Evolutionary conservation across 805 yeast species (phyloP).

Genomic region (Saturnispora ahearnii): DNA sequence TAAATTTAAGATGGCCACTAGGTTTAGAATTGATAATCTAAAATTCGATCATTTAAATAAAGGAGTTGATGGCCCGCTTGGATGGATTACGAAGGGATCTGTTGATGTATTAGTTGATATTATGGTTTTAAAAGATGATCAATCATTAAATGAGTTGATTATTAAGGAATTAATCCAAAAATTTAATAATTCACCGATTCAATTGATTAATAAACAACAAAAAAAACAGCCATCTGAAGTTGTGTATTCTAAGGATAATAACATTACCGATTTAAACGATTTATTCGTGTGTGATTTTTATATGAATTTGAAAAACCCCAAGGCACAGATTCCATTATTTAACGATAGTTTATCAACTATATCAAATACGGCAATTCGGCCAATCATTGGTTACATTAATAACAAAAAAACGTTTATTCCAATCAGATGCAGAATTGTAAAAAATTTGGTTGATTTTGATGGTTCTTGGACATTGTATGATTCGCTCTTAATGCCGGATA

Average conservation of each 20-base stretch:
- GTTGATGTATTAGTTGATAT: slow-evolving; percentile 93
- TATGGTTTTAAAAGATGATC: slow-evolving; percentile 51
- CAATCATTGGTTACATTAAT: slow-evolving; percentile 92
- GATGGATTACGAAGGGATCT: slow-evolving; percentile 90
- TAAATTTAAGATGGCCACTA: slow-evolving; percentile 43
- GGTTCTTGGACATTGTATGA: slow-evolving; percentile 97
- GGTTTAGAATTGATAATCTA: slow-evolving; percentile 77
- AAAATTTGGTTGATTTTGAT: slow-evolving; percentile 72
- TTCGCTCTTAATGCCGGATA: slow-evolving; percentile 81
- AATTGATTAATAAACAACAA: background rate
- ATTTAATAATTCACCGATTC: slow-evolving; percentile 1
- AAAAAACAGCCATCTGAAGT: background rate
- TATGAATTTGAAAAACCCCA: slow-evolving; percentile 71
- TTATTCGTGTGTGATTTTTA: slow-evolving; percentile 68
- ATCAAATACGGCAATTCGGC: slow-evolving; percentile 85
- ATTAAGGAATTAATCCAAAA: slow-evolving; percentile 23
- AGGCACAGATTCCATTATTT: slow-evolving; percentile 83
- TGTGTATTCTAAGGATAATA: background rate
- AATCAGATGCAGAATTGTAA: slow-evolving; percentile 71
- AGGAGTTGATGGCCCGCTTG: slow-evolving; percentile 90
- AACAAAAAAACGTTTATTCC: slow-evolving; percentile 86
- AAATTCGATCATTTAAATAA: slow-evolving; percentile 83
- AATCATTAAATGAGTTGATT: slow-evolving; percentile 34
- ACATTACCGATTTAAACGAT: slow-evolving; percentile 11
- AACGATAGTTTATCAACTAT: slow-evolving; percentile 83